These are phyloP conservation scores for Lophiostoma macrostomum DNA, from an alignment of 495 filamentous ascomycete genomes.

Conservation along the genomic window DNA sequence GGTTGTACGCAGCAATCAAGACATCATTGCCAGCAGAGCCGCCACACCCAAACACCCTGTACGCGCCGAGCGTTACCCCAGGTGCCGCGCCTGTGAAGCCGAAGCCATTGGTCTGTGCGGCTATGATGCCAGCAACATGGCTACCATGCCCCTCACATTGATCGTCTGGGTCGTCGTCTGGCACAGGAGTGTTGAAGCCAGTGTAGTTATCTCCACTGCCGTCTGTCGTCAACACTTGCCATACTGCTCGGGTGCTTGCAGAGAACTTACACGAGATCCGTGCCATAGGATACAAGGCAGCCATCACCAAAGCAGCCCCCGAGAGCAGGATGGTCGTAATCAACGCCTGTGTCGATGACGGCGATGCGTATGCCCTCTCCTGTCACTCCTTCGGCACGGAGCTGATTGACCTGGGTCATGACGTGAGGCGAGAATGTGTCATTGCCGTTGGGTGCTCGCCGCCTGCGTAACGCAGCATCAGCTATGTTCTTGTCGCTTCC, in stretches of 20 bases:
- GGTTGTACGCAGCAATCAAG: slow-evolving; percentile 4
- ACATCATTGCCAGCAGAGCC: background rate
- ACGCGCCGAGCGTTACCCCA: background rate
- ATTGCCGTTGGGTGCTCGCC: background rate
- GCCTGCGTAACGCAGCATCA: background rate
- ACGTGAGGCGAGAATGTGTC: slow-evolving; percentile 3
- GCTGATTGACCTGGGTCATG: slow-evolving; percentile 2
- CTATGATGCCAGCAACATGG: slow-evolving; percentile 12
- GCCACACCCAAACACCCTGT: slow-evolving; percentile 1
- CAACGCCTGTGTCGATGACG: slow-evolving; percentile 9
- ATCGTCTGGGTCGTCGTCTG: background rate
- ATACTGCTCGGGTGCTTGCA: too few relatives aligned
- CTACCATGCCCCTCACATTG: background rate
- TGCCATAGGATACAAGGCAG: background rate
- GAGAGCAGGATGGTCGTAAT: slow-evolving; percentile 11
- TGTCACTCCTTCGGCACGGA: slow-evolving; percentile 1
- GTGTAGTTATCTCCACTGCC: slow-evolving; percentile 1
- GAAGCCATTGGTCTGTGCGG: slow-evolving; percentile 1
- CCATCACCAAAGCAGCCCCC: slow-evolving; percentile 13
- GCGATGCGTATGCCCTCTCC: slow-evolving; percentile 3
- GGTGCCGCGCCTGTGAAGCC: slow-evolving; percentile 10
- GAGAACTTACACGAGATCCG: slow-evolving; percentile 4
- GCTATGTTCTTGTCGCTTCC: background rate
- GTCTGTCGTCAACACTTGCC: too few relatives aligned
- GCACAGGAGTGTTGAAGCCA: background rate